Evolutionary conservation across 208 protist species (phyloP), one percentile per base, ranked within the genome.

Genomic region (Trypanosoma rangeli): DNA sequence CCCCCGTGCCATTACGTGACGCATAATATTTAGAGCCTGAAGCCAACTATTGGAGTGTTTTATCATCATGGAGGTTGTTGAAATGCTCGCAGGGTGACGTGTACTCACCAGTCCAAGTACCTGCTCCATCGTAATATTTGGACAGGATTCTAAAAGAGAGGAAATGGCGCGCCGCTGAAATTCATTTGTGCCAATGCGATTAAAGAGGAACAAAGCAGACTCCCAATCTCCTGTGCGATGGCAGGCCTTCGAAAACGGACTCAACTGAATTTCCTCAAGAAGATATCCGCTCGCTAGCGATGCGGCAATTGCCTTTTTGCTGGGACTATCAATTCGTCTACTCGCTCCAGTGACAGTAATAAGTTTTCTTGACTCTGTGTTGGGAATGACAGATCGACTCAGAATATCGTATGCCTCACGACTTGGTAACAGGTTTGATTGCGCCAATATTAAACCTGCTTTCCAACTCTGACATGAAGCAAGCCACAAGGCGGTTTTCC

Each of bases 181-280:
- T 62, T 90, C 84, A 9, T 74, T 55, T 9, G 64, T 78, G 9
- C 74, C 73, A 35, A 93, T 70, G 26, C 84, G 75, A 31, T 77
- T 31, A 68, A 90, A 89, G 26, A 93, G 72, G 16, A 68, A 59
- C 59, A 93, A 65, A 33, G 77, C 71, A 29, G 73, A 70, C 44
- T 81, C 70, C 87, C 84, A 90, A 39, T 79, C 64, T 3, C 80
- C 85, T 1, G 62, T 66, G 37, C 64, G 60, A 4, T 76, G 77
- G 79, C 87, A 93, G 29, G 42, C 50, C 71, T 78, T 83, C 5
- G 73, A 63, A 46, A 82, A 72, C 5, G 63, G 68, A 61, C 83
- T 87, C 61, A 93, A 59, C 68, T 93, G 84, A 12, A 93, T 55
- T 50, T 93, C 83, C n/a, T 89, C 76, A n/a, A 87, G 59, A 22